Conservation (phyloP, 768 basidiomycete species). For the Brasilioporus rufonigricans region DNA sequence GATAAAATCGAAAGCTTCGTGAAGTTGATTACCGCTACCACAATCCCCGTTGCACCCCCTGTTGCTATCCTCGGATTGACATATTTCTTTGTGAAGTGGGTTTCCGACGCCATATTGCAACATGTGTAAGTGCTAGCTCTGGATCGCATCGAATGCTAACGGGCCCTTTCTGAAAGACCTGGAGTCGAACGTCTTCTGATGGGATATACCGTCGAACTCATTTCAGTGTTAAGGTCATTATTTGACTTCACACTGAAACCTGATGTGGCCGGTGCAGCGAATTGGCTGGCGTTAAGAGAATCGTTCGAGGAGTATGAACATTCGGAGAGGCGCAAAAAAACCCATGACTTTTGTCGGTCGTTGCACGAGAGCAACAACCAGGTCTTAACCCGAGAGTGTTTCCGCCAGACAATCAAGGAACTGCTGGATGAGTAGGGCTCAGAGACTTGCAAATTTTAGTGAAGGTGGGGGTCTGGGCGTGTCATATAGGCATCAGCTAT, state of each 20-base stretch:
- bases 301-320: slow-evolving; percentile 2
- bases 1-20: slow-evolving; percentile 1
- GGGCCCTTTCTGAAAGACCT: background rate
- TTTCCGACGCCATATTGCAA: background rate
- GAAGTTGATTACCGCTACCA: background rate
- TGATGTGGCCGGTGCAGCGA: slow-evolving; percentile 1
- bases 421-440: background rate
- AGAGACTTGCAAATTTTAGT: background rate
- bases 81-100: slow-evolving; percentile 5
- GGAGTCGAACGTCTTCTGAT: slow-evolving; percentile 1
- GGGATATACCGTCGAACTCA: slow-evolving; percentile 4
- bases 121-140: background rate
- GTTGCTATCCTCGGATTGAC: slow-evolving; percentile 6
- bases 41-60: background rate
- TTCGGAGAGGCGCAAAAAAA: background rate
- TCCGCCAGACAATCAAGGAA: background rate
- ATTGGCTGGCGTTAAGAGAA: slow-evolving; percentile 3
- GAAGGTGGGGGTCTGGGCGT: background rate
- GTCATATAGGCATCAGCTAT: too few species aligned
- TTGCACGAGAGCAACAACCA: background rate
- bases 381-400: background rate
- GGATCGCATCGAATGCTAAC: too few species aligned
- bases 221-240: background rate
- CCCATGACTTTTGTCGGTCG: background rate
- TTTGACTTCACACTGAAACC: slow-evolving; percentile 7